Evolutionary conservation across 225 moss, liverwort and hornwort genomes (phyloP), one percentile per base, ranked within the genome.

Genomic region (Marchantia paleacea): DNA sequence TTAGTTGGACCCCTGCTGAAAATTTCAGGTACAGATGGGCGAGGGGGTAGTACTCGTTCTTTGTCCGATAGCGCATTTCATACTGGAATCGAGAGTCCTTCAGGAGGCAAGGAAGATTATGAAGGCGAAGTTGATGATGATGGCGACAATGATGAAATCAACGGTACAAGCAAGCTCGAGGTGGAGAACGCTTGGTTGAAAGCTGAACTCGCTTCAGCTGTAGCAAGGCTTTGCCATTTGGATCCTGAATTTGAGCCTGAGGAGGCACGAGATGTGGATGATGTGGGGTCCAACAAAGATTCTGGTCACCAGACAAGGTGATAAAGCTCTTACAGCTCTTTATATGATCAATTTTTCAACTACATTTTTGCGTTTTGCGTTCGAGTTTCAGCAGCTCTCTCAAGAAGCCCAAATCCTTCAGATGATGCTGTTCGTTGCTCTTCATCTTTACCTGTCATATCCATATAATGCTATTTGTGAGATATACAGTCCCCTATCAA

Each of bases 121-220:
- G 92, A 89, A 55, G 83, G 83, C 72, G 91, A 91, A 30, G 82
- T 63, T 66, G 95, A 97, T 67, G 97, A 95, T 62, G 69, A 81
- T 74, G 86, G 81, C 73, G 90, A 84, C 60, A 87, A 80, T 69
- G 94, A 93, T 72, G 95, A 99, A 83, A 95, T 99, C 85, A 90
- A 91, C 12, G 99, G 99, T 28, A 99, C 99, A 48, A 92, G 99
- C 84, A 94, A 91, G 70, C 80, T 99, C 47, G 99, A 99, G 88
- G 99, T 99, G 77, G 99, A 99, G 74, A 99, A 99, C 81, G 95
- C 95, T 12, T 94, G 91, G 95, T 90, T 99, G 61, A 99, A 95
- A 86, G 91, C 95, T 69, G 95, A 99, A 88, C 87, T 99, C 69
- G 99, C 99, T 66, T 94, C 99, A 64, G 95, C 92, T 22, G 88